phyloP scores from a whole-genome alignment of 2,329 filamentous ascomycete genomes.

The Colletotrichum horii region DNA sequence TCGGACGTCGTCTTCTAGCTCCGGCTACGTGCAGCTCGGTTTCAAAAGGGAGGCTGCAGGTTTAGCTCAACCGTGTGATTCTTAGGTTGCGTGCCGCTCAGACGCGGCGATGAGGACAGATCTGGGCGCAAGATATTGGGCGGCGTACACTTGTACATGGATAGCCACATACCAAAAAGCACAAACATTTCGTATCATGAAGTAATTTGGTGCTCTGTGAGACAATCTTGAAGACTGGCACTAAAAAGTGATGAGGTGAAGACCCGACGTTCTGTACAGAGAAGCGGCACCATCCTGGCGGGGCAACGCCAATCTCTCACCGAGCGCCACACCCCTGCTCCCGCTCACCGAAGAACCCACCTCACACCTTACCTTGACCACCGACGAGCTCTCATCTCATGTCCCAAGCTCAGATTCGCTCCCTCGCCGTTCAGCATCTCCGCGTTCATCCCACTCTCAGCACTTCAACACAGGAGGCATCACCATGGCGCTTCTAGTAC shows the following conservation, averaged over 20 bases:
- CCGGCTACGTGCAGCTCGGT: background rate
- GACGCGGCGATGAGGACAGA: background rate
- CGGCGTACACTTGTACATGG: background rate
- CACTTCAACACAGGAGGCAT: constrained; percentile 1
- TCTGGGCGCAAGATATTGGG: background rate
- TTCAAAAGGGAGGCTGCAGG: background rate
- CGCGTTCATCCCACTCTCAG: background rate
- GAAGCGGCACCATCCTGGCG: background rate
- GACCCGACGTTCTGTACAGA: background rate
- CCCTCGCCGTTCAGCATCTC: background rate
- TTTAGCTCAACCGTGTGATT: background rate
- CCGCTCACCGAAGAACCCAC: constrained; percentile 10
- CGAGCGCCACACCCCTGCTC: background rate
- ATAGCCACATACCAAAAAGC: background rate
- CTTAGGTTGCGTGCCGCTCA: background rate
- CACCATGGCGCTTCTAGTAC: constrained; percentile 65
- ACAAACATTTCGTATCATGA: background rate
- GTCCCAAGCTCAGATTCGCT: background rate
- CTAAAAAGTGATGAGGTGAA: background rate
- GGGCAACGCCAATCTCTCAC: background rate
- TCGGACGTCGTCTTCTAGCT: background rate
- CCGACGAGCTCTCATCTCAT: background rate
- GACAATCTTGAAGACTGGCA: background rate
- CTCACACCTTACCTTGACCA: background rate
- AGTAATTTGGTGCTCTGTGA: background rate